These are phyloP conservation scores for Pythium brachiatum DNA, from an alignment of 352 stramenopile species.

Conservation along the genomic window DNA sequence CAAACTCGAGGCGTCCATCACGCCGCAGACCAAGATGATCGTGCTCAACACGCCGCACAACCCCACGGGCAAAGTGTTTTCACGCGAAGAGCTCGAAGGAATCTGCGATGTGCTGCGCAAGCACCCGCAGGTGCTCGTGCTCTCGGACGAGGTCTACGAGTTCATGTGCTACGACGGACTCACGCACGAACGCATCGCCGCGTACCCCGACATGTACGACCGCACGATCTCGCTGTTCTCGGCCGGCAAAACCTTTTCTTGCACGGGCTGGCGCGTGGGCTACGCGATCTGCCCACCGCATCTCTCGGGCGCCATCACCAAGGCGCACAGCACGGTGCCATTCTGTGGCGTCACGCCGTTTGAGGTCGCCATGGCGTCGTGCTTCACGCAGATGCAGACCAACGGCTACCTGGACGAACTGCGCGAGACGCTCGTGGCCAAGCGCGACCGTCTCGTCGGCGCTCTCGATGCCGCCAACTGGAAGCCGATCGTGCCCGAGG, in stretches of 20 bases:
- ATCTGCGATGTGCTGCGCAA: slow-evolving; percentile 85
- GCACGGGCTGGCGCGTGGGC: slow-evolving; percentile 92
- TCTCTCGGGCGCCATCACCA: slow-evolving; percentile 58
- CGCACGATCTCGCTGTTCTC: slow-evolving; percentile 93
- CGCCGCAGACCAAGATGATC: slow-evolving; percentile 91
- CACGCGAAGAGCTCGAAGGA: slow-evolving; percentile 88
- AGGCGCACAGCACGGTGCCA: slow-evolving; percentile 81
- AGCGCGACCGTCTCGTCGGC: slow-evolving; percentile 84
- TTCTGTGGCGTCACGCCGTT: slow-evolving; percentile 95
- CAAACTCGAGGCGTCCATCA: slow-evolving; percentile 86
- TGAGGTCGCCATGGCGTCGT: slow-evolving; percentile 90
- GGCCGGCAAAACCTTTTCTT: slow-evolving; percentile 92
- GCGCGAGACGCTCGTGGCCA: slow-evolving; percentile 54
- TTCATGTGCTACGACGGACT: slow-evolving; percentile 93
- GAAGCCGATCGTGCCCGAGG: slow-evolving; percentile 90
- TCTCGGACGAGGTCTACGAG: slow-evolving; percentile 99
- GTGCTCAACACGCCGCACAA: slow-evolving; percentile 99
- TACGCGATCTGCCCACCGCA: slow-evolving; percentile 70
- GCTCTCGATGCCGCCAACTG: slow-evolving; percentile 81
- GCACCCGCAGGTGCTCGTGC: slow-evolving; percentile 89
- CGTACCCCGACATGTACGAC: slow-evolving; percentile 82
- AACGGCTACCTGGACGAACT: slow-evolving; percentile 86
- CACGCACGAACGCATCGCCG: slow-evolving; percentile 62
- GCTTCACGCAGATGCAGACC: slow-evolving; percentile 84
- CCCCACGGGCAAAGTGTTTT: slow-evolving; percentile 98